Conservation (phyloP, 192 early-diverging fungal species). For the Lunasporangiospora selenospora region DNA sequence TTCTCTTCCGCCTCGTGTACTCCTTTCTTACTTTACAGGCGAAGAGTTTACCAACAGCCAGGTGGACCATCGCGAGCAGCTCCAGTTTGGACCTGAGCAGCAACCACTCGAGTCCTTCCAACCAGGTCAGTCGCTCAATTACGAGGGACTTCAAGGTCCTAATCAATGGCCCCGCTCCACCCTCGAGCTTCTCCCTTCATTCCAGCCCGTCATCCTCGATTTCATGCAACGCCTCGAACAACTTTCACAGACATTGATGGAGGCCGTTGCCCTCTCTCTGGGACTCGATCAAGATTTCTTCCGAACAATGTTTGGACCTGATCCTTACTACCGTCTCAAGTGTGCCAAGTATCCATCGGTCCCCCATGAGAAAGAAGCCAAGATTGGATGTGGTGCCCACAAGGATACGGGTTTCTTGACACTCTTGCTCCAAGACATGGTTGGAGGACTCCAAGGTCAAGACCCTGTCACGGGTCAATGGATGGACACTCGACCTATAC, state of each 20-base stretch:
- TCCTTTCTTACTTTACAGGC: slow-evolving; percentile 39
- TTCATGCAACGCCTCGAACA: slow-evolving; percentile 49
- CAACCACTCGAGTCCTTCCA: slow-evolving; percentile 5
- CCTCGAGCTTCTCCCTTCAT: slow-evolving; percentile 41
- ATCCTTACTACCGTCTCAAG: slow-evolving; percentile 53
- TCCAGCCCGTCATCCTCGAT: slow-evolving; percentile 46
- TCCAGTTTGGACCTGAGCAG: slow-evolving; percentile 63
- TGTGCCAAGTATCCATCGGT: slow-evolving; percentile 52
- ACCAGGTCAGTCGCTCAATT: slow-evolving; percentile 32
- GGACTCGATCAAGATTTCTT: slow-evolving; percentile 48
- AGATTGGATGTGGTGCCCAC: slow-evolving; percentile 66
- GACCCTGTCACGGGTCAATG: slow-evolving; percentile 59
- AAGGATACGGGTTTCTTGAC: slow-evolving; percentile 63
- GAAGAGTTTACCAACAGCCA: slow-evolving; percentile 59
- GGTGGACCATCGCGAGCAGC: slow-evolving; percentile 59
- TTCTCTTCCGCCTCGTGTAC: neutral
- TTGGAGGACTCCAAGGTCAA: slow-evolving; percentile 71
- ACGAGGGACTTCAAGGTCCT: slow-evolving; percentile 60
- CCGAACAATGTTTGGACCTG: slow-evolving; percentile 44
- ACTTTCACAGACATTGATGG: slow-evolving; percentile 54
- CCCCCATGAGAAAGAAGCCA: slow-evolving; percentile 29
- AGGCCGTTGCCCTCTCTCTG: slow-evolving; percentile 55
- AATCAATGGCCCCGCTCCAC: slow-evolving; percentile 65
- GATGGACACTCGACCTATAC: slow-evolving; percentile 65
- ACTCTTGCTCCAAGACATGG: slow-evolving; percentile 61